These are phyloP conservation scores for Penstemon barbatus DNA, from an alignment of 257 asterid species.

Conservation along the genomic window DNA sequence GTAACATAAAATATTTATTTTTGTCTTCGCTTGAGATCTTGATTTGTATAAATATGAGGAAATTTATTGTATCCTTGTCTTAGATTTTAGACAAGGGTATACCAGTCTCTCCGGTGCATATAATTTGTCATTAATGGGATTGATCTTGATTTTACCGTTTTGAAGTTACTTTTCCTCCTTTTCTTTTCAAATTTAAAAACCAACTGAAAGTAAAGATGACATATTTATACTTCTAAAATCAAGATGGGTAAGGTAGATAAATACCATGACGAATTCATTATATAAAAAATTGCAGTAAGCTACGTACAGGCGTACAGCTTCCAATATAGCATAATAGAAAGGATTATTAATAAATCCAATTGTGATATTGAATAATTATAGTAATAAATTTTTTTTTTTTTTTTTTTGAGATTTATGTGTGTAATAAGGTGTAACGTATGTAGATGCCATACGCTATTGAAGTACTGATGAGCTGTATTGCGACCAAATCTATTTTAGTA, in stretches of 20 bases:
- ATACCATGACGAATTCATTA: neutral
- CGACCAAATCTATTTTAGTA: too few species aligned
- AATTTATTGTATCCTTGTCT: neutral
- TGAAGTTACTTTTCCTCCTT: neutral
- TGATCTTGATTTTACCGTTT: conserved; percentile 21
- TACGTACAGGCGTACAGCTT: conserved; percentile 24
- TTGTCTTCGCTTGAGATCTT: too few species aligned
- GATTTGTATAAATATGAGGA: neutral
- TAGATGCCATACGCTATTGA: neutral
- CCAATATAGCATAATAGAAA: conserved; percentile 10
- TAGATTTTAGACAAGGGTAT: neutral
- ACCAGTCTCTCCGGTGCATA: conserved; percentile 1
- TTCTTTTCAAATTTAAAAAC: conserved; percentile 7
- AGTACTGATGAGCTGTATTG: neutral
- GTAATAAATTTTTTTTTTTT: too few species aligned
- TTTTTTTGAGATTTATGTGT: too few species aligned
- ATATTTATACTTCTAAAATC: neutral
- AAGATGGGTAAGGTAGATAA: conserved; percentile 6
- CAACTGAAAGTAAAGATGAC: neutral
- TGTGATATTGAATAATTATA: too few species aligned
- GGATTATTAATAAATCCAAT: neutral
- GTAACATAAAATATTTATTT: too few species aligned
- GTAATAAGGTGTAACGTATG: neutral
- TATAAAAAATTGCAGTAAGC: conserved; percentile 21
- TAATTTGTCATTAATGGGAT: conserved; percentile 4